Evolutionary conservation across 768 basidiomycete genomes (phyloP).

Genomic region (Rhodotorula paludigena): DNA sequence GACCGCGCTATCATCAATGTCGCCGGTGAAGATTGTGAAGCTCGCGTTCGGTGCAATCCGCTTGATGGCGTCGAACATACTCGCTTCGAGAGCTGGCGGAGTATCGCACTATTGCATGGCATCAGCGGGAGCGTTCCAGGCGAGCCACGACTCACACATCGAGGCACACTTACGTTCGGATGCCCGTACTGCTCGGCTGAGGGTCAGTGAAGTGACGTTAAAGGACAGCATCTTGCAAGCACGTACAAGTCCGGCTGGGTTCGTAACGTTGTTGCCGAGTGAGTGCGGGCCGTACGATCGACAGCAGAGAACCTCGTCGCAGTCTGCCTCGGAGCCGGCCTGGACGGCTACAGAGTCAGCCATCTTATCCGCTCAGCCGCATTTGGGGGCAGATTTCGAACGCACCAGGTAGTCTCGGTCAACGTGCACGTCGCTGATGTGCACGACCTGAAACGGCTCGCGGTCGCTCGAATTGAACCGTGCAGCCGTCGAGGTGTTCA

Average conservation of each 20-base stretch:
- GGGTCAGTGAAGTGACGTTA: too few species aligned
- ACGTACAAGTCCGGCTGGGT: constrained; percentile 51
- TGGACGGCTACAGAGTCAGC: constrained; percentile 36
- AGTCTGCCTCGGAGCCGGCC: constrained; percentile 58
- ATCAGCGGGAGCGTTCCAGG: too few species aligned
- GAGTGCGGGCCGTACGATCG: constrained; percentile 51
- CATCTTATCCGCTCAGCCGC: too few species aligned
- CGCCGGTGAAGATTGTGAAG: constrained; percentile 63
- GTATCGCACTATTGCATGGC: too few species aligned
- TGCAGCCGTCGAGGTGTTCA: too few species aligned
- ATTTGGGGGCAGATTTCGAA: background rate
- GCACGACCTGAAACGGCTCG: constrained; percentile 57
- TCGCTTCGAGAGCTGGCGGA: constrained; percentile 54
- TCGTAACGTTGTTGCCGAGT: constrained; percentile 46
- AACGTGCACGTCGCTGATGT: constrained; percentile 63
- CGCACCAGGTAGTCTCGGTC: constrained; percentile 57
- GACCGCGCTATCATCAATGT: constrained; percentile 54
- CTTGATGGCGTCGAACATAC: constrained; percentile 54
- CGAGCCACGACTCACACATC: too few species aligned
- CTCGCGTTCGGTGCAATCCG: constrained; percentile 22
- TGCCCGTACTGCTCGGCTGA: too few species aligned
- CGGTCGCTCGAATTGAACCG: constrained; percentile 9
- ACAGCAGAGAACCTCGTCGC: constrained; percentile 63
- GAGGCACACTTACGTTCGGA: too few species aligned
- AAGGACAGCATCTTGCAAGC: too few species aligned